Evolutionary conservation across 1,139 yeast genomes (phyloP).

Genomic region (Scheffersomyces cryptocercus): DNA sequence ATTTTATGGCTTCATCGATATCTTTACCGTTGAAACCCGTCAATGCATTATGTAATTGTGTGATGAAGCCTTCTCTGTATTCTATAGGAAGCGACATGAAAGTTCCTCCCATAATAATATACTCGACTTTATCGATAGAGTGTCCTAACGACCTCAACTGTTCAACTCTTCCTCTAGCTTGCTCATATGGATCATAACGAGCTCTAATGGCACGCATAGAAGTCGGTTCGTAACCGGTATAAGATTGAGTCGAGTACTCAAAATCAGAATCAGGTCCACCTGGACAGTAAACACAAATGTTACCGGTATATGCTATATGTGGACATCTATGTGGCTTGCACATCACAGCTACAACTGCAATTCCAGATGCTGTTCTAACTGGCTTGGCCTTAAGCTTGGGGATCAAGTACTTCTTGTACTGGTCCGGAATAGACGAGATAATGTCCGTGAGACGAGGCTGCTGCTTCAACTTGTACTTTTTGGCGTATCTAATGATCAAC

Average conservation of each 20-base stretch:
- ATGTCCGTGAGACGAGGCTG: constrained; percentile 96
- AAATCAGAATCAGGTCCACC: constrained; percentile 99
- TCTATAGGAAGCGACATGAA: constrained; percentile 92
- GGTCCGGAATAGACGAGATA: constrained; percentile 94
- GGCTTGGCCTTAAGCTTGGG: constrained; percentile 98
- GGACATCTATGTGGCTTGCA: constrained; percentile 99
- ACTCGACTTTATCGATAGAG: constrained; percentile 94
- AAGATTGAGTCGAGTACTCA: constrained; percentile 96
- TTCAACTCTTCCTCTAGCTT: constrained; percentile 96
- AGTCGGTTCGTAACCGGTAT: constrained; percentile 98
- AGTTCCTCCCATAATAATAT: constrained; percentile 98
- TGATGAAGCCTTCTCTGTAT: constrained; percentile 85
- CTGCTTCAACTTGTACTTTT: constrained; percentile 84
- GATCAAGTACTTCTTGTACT: constrained; percentile 83
- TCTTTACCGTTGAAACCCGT: constrained; percentile 90
- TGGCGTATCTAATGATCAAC: constrained; percentile 78
- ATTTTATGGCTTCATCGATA: constrained; percentile 85
- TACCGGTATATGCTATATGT: constrained; percentile 97
- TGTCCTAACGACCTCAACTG: constrained; percentile 95
- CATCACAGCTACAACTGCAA: constrained; percentile 99
- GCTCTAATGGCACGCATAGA: constrained; percentile 99
- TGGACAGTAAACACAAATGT: constrained; percentile 97
- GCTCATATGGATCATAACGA: constrained; percentile 97
- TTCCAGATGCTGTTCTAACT: constrained; percentile 96
- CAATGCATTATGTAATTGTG: constrained; percentile 89